phyloP scores from a whole-genome alignment of 2,329 filamentous ascomycete genomes.

The Clathrospora elynae region DNA sequence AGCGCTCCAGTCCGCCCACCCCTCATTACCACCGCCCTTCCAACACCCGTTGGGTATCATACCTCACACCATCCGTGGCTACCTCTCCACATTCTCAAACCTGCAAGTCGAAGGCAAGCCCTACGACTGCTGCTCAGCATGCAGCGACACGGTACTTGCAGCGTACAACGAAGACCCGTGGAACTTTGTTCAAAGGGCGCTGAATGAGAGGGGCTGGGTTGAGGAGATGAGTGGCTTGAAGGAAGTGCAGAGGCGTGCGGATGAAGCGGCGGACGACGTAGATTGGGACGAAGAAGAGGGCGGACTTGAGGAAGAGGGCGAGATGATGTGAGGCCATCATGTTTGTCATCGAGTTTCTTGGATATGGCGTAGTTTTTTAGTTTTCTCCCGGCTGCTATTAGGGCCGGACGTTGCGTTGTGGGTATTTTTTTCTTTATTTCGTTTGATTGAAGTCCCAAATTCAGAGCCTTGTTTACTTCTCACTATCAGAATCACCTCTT shows the following conservation, averaged over 20 bases:
- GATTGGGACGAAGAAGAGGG: conserved; percentile 61
- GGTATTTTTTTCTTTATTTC: too few relatives aligned
- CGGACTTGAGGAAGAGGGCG: conserved; percentile 64
- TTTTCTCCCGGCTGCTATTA: too few relatives aligned
- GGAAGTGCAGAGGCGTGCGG: conserved; percentile 63
- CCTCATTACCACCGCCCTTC: conserved; percentile 43
- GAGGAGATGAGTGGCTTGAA: conserved; percentile 69
- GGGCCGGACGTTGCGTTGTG: too few relatives aligned
- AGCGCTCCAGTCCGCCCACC: conserved; percentile 21
- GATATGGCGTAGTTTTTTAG: too few relatives aligned
- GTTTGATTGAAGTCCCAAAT: too few relatives aligned
- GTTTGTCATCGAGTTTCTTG: too few relatives aligned
- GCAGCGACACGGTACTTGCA: conserved; percentile 70
- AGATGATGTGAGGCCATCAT: conserved; percentile 50
- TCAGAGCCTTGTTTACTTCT: too few relatives aligned
- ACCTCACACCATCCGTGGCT: conserved; percentile 81
- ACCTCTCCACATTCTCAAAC: conserved; percentile 74
- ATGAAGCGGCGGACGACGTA: conserved; percentile 56
- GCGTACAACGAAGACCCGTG: conserved; percentile 72
- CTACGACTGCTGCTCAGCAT: conserved; percentile 82
- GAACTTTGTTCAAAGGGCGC: conserved; percentile 75
- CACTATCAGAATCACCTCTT: too few relatives aligned
- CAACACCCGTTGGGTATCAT: conserved; percentile 71
- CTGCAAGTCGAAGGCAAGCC: conserved; percentile 73
- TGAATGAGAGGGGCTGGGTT: conserved; percentile 78